Evolutionary conservation across 176 grass and related monocot genomes (phyloP), one percentile per base, ranked within the genome.

Genomic region (Pontederia paniculata): DNA sequence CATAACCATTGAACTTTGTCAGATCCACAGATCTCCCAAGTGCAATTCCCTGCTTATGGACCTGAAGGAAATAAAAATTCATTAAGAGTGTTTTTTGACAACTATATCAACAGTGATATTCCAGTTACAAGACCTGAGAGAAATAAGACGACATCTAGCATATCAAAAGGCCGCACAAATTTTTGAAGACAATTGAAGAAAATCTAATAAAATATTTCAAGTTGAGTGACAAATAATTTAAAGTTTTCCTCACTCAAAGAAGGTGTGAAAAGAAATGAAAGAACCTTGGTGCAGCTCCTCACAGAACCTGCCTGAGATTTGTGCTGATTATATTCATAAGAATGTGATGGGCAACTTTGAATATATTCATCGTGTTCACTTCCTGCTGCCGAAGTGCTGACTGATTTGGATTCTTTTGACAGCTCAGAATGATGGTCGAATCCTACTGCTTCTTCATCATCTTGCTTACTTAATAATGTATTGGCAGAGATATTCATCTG

Each of bases 211-310:
- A 37, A 37, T 5, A 37, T 5, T 37, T 37, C 28, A 37, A 37
- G 28, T 37, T 6, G 7, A 37, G 7, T 37, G 28, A 37, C 5
- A 37, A 31, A 31, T n/a, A 31, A 37, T 6, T 37, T 37, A 6
- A 37, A 37, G 28, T 37, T 37, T 37, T 5, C 0, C 5, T 37
- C 28, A 37, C 28, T 37, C 9, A 42, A 50, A 70, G 48, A 68
- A 10, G 28, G 7, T 37, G 28, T 37, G 28, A 2, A 22, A 37
- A 37, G 28, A 37, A 37, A 37, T 37, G 28, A 37, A 8, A 22
- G 9, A 84, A 95, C 89, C 89, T 95, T 95, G 37, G 84, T 95
- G 53, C 89, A 95, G 63, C 89, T 95, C 67, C 89, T 81, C 21
- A 70, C 81, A 0, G 89, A 85, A 74, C 66, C 61, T 57, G 68